Evolutionary conservation across 352 stramenopile species (phyloP).

Genomic region (Globisporangium spinosum): DNA sequence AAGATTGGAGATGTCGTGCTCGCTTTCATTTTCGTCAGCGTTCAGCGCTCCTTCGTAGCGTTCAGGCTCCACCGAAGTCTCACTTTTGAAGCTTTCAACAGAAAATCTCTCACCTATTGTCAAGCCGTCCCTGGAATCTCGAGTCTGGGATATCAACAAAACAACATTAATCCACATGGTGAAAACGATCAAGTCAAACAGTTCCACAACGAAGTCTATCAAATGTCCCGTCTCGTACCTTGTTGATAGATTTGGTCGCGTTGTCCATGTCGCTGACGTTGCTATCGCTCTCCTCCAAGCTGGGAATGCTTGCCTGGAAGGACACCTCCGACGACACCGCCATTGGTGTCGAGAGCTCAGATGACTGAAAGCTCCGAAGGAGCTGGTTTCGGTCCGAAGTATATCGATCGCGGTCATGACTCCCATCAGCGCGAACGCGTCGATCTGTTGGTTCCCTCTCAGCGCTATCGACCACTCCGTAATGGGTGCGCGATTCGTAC

Average conservation of each 20-base stretch:
- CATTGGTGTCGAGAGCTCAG: constrained; percentile 27
- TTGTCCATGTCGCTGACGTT: background rate
- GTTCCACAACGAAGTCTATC: background rate
- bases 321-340: constrained; percentile 44
- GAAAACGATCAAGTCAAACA: background rate
- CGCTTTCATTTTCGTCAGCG: background rate
- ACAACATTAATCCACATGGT: background rate
- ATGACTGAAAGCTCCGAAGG: constrained; percentile 1
- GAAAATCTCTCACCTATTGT: background rate
- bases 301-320: constrained; percentile 39
- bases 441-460: background rate
- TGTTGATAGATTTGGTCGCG: background rate
- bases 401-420: background rate
- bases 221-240: constrained; percentile 5
- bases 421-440: background rate
- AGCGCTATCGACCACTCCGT: background rate
- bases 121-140: background rate
- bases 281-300: constrained; percentile 25
- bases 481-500: background rate
- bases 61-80: background rate
- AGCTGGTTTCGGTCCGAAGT: background rate
- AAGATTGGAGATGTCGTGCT: background rate
- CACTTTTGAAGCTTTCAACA: background rate
- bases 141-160: background rate
- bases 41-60: background rate